Conservation (phyloP, 2,329 filamentous ascomycete genomes). For the Conoideocrella luteorostrata region DNA sequence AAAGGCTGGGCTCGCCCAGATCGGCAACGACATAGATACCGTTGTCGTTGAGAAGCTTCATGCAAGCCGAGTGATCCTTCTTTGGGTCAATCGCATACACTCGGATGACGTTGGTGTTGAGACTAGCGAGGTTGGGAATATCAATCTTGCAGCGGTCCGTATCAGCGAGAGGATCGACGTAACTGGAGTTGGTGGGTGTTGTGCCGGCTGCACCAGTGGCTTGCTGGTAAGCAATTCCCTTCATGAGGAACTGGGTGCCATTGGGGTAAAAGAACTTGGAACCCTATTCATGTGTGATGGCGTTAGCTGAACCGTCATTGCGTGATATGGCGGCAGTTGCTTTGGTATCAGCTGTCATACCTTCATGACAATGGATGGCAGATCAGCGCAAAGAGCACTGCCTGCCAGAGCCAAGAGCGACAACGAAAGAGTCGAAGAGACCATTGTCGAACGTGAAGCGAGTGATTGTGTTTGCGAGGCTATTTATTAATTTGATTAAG, state of each 20-base stretch:
- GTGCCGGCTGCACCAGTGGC: conserved; percentile 54
- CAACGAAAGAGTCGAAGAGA: conserved; percentile 23
- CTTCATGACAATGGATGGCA: conserved; percentile 64
- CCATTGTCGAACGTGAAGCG: no score
- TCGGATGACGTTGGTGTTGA: conserved; percentile 88
- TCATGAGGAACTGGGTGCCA: conserved; percentile 65
- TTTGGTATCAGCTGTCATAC: conserved; percentile 32
- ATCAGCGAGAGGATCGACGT: conserved; percentile 79
- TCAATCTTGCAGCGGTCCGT: conserved; percentile 69
- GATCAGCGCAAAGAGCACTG: conserved; percentile 34
- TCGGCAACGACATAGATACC: conserved; percentile 97
- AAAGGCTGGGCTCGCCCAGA: conserved; percentile 71
- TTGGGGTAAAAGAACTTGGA: conserved; percentile 87
- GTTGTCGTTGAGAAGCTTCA: conserved; percentile 72
- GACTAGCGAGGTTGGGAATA: conserved; percentile 68
- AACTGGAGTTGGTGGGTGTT: conserved; percentile 45
- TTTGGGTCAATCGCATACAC: conserved; percentile 87
- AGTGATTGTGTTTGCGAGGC: conserved; percentile 8
- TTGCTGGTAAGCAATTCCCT: conserved; percentile 93
- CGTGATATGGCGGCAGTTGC: not conserved
- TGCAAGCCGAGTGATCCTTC: conserved; percentile 73
- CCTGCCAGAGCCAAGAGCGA: conserved; percentile 35
- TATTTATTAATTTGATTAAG: no score
- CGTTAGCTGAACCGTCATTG: no score
- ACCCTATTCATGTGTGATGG: conserved; percentile 39